A percentile compares a stretch with the other conserved stretches of the same genome.
phyloP scores from a whole-genome alignment of 176 grass and related monocot species.

The Aegilops bicornis region DNA sequence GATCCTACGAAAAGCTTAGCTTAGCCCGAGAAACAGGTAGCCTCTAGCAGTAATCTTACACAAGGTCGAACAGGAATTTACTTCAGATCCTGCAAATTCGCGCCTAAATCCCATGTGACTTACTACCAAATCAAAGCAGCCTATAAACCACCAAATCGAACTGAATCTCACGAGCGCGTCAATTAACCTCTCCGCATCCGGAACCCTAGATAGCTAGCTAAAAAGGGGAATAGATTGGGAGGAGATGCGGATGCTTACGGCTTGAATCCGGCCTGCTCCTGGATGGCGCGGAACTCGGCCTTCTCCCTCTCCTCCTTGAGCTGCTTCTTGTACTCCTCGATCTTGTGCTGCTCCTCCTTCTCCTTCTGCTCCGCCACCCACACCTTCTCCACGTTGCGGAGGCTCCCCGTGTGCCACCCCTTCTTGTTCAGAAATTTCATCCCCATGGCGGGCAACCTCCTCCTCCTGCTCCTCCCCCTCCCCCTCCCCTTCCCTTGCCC shows the following conservation, averaged over 20 bases:
- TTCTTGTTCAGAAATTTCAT: constrained; percentile 99
- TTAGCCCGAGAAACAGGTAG: neutral
- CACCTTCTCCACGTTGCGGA: constrained; percentile 92
- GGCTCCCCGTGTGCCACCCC: constrained; percentile 98
- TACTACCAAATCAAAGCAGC: neutral
- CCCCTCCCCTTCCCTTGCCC: neutral
- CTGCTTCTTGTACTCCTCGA: constrained; percentile 94
- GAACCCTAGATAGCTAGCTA: constrained; percentile 30
- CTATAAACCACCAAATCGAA: neutral
- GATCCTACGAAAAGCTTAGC: neutral
- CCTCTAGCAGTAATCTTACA: neutral
- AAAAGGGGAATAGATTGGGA: neutral
- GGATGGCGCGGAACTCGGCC: constrained; percentile 85
- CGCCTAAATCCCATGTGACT: neutral
- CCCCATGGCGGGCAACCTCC: constrained; percentile 48
- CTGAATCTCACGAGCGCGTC: neutral
- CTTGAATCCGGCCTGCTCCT: constrained; percentile 84
- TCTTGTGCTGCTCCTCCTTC: constrained; percentile 83
- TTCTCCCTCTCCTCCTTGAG: constrained; percentile 87
- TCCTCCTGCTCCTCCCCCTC: neutral
- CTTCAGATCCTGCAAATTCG: neutral
- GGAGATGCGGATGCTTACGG: constrained; percentile 42
- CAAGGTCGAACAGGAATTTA: neutral
- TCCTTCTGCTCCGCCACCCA: constrained; percentile 99
- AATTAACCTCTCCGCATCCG: neutral